Base-by-base conservation (phyloP, 2,329 filamentous ascomycete genomes). In the Arthrinium puccinioides region DNA sequence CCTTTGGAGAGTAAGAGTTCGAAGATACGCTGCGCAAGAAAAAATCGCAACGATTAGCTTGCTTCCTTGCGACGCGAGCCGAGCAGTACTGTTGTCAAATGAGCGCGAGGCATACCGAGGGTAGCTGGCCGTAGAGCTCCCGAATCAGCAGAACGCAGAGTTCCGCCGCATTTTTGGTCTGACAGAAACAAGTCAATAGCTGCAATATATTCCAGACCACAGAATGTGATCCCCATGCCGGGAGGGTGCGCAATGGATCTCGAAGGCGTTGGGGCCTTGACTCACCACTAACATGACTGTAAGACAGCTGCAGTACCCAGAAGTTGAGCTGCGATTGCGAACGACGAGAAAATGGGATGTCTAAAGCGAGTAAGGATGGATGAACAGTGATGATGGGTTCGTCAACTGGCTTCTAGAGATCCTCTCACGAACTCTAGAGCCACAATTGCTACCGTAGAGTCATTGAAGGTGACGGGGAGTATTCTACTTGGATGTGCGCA, bases 101-200 rank as follows among this genome's bases (percentile, higher is more conserved):
- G 68, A n/a, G n/a, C n/a, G n/a, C n/a, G n/a, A n/a, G n/a, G n/a
- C 83, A 54, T 84, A 96, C 90, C 58, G 87, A 87, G 44, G 88
- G 87, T 41, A 97, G 79, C 66, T 94, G 86, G 56, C 92, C 92
- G 61, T 92, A 90, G 42, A 86, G 74, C 59, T 96, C 88, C 57
- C 88, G 81, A 46, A 97, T 82, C 45, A 96, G 75, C 58, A 94
- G 79, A 67, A 82, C 77, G 70, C 87, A 95, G 56, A 97, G 85
- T 76, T 96, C 87, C 55, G 84, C 79, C 49, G 84, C 74, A 59
- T 84, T 76, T 68, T 87, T 79, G 43, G 77, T 79, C 78, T 82
- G 46, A 11, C n/a, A 32, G 27, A 37, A 18, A 33, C 38, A 18
- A 30, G 19, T 18, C 16, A 40, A 62, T 42, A 62, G 55, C 31